A percentile compares a stretch with the other conserved stretches of the same genome.
These are phyloP conservation scores for Pseudogymnoascus destructans DNA, from an alignment of 2,329 filamentous ascomycete species.

Conservation along the genomic window DNA sequence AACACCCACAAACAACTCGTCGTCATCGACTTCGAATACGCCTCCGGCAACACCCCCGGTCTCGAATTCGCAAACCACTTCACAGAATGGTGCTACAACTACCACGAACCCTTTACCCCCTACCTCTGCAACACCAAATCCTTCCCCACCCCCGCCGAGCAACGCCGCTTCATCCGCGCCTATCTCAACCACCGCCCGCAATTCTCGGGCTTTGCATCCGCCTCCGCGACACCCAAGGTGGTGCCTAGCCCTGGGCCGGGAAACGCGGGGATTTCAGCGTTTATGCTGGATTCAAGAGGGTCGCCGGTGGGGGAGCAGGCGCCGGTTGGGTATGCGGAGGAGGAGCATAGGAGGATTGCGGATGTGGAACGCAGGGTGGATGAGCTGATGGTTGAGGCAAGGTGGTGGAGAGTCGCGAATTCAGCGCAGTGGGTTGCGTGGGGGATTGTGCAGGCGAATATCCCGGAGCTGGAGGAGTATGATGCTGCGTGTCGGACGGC, in stretches of 20 bases:
- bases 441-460: slow-evolving; percentile 90
- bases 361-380: slow-evolving; percentile 53
- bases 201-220: slow-evolving; percentile 38
- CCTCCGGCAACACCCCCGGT: slow-evolving; percentile 73
- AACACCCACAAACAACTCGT: slow-evolving; percentile 94
- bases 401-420: slow-evolving; percentile 77
- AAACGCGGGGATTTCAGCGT: slow-evolving; percentile 28
- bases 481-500: slow-evolving; percentile 25
- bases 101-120: slow-evolving; percentile 58
- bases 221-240: slow-evolving; percentile 23
- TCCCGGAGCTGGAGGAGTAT: slow-evolving; percentile 54
- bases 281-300: slow-evolving; percentile 69
- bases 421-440: slow-evolving; percentile 87
- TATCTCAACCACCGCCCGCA: slow-evolving; percentile 74
- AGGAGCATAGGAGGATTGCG: slow-evolving; percentile 50
- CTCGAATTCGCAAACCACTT: slow-evolving; percentile 97
- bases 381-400: slow-evolving; percentile 62
- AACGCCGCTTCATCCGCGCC: slow-evolving; percentile 69
- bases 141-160: slow-evolving; percentile 72
- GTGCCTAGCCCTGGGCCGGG: slow-evolving; percentile 13
- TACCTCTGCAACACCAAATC: slow-evolving; percentile 52
- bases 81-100: slow-evolving; percentile 97
- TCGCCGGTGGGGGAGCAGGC: slow-evolving; percentile 31
- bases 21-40: slow-evolving; percentile 97
- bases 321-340: slow-evolving; percentile 30